Evolutionary conservation across 164 flowering plant species (phyloP).

Genomic region (Vitis cinerea): DNA sequence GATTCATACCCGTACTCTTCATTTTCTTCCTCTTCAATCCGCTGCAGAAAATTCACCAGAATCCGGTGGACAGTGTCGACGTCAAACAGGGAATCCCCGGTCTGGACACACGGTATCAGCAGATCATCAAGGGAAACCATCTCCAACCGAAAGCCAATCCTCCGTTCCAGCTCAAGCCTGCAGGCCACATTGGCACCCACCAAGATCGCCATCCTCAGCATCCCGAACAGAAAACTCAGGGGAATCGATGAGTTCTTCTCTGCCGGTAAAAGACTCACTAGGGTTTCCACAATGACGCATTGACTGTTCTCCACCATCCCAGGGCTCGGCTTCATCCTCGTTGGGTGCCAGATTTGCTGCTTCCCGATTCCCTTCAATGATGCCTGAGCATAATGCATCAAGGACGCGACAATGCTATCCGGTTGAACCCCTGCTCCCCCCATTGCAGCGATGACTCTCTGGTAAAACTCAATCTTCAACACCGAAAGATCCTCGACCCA

Average conservation of each 20-base stretch:
- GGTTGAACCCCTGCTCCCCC: slow-evolving; percentile 41
- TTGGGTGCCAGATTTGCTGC: slow-evolving; percentile 51
- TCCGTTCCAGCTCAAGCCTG: slow-evolving; percentile 65
- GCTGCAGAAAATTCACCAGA: slow-evolving; percentile 57
- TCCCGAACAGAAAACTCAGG: slow-evolving; percentile 60
- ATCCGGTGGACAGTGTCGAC: slow-evolving; percentile 65
- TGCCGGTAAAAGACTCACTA: slow-evolving; percentile 53
- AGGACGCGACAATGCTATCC: slow-evolving; percentile 46
- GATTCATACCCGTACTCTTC: slow-evolving; percentile 67
- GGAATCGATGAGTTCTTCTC: slow-evolving; percentile 50
- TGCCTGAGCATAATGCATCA: slow-evolving; percentile 65
- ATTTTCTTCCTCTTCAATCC: slow-evolving; percentile 57
- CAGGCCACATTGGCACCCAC: slow-evolving; percentile 43
- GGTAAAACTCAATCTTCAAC: slow-evolving; percentile 48
- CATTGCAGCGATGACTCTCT: slow-evolving; percentile 57
- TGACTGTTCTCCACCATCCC: slow-evolving; percentile 39
- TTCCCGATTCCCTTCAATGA: slow-evolving; percentile 55
- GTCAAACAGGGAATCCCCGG: slow-evolving; percentile 59
- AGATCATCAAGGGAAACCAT: slow-evolving; percentile 67
- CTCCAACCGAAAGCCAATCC: slow-evolving; percentile 57
- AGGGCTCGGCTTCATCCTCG: slow-evolving; percentile 30
- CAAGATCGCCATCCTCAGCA: slow-evolving; percentile 53
- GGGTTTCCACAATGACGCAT: slow-evolving; percentile 50
- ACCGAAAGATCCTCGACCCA: slow-evolving; percentile 69
- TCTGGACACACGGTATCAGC: slow-evolving; percentile 53